phyloP scores from a whole-genome alignment of 73 alveolate genomes.

The Paramecium primaurelia region DNA sequence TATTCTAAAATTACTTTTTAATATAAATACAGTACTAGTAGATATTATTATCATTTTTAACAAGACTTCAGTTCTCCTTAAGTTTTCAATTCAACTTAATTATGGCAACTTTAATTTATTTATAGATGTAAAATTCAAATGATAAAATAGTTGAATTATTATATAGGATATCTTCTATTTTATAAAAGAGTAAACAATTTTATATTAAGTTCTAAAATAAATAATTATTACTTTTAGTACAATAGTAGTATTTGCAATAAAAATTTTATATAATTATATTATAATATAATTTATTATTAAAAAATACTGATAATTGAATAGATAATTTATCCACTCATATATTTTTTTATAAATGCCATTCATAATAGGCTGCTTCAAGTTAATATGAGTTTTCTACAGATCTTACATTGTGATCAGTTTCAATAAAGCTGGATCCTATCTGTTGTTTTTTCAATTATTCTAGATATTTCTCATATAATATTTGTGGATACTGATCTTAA shows the following conservation, averaged over 20 bases:
- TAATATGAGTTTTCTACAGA: not conserved
- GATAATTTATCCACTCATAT: not conserved
- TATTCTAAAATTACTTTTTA: not conserved
- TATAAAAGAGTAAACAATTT: too few relatives aligned
- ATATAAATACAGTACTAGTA: not conserved
- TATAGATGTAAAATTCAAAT: not conserved
- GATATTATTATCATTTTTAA: not conserved
- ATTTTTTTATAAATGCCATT: not conserved
- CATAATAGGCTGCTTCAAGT: constrained; percentile 17
- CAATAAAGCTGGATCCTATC: not conserved
- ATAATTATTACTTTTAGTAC: not conserved
- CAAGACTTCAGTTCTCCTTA: not conserved
- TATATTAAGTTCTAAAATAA: not conserved
- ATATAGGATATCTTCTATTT: not conserved
- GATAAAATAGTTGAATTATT: not conserved
- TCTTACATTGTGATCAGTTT: not conserved
- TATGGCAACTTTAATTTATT: not conserved
- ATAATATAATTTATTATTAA: not conserved
- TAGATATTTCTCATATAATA: not conserved
- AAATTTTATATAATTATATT: too few relatives aligned
- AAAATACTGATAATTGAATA: not conserved
- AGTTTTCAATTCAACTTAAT: not conserved
- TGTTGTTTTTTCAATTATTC: not conserved
- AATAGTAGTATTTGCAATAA: not conserved
- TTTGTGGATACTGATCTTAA: not conserved